Evolutionary conservation across 768 basidiomycete genomes (phyloP).

Genomic region (Kwoniella sp.): DNA sequence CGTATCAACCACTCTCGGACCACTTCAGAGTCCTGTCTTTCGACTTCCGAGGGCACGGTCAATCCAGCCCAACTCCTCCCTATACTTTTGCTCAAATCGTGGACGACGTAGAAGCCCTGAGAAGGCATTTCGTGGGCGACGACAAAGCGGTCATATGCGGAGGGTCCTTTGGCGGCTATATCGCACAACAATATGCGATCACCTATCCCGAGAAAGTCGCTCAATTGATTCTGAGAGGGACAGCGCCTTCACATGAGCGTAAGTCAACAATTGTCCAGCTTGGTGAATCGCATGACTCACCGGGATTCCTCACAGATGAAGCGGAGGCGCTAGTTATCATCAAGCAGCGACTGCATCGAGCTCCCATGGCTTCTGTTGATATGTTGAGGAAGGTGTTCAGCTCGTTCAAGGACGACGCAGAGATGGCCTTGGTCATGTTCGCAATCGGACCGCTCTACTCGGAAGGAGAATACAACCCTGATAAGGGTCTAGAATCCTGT

Average conservation of each 20-base stretch:
- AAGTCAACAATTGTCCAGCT: constrained; percentile 3
- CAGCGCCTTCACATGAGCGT: constrained; percentile 35
- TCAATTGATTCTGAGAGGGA: constrained; percentile 27
- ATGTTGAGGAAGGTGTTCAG: constrained; percentile 32
- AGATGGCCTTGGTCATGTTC: constrained; percentile 34
- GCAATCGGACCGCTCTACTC: constrained; percentile 31
- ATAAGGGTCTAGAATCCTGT: constrained; percentile 24
- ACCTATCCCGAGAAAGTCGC: constrained; percentile 20
- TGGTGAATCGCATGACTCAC: background rate
- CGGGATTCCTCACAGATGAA: constrained; percentile 21
- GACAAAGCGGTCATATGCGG: constrained; percentile 26
- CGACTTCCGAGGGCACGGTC: constrained; percentile 31
- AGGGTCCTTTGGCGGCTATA: constrained; percentile 29
- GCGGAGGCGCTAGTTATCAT: constrained; percentile 29
- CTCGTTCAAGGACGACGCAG: constrained; percentile 29
- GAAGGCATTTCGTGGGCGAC: constrained; percentile 18
- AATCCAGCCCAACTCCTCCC: constrained; percentile 24
- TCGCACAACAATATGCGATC: constrained; percentile 32
- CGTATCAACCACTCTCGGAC: constrained; percentile 17
- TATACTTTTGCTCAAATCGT: constrained; percentile 29
- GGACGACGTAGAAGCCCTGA: constrained; percentile 24
- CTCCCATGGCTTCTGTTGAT: constrained; percentile 27
- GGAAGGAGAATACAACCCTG: constrained; percentile 26
- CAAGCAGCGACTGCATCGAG: constrained; percentile 16
- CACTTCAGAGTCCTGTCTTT: constrained; percentile 18